Conservation (phyloP, 2,329 filamentous ascomycete genomes). For the Paracorniculantispora psalliotae region DNA sequence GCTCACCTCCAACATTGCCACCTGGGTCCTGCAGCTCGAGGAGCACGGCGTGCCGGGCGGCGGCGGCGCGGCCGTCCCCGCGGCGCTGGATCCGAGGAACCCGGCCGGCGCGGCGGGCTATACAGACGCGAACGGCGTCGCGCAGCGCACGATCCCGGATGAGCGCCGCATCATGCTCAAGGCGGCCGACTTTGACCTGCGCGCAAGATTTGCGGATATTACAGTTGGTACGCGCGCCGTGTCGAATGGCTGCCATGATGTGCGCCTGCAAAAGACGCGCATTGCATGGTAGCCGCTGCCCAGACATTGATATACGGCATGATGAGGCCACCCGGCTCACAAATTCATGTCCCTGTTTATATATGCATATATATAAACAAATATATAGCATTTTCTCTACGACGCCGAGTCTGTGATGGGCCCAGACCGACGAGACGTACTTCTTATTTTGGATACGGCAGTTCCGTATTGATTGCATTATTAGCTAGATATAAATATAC, state of each 20-base stretch:
- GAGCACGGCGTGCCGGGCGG: conserved; percentile 29
- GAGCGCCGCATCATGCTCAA: conserved; percentile 52
- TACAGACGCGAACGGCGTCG: background rate
- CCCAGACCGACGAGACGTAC: background rate
- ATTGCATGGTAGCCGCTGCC: conserved; percentile 40
- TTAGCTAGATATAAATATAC: background rate
- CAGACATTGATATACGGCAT: background rate
- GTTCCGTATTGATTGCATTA: background rate
- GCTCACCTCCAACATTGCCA: conserved; percentile 49
- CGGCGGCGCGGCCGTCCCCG: background rate
- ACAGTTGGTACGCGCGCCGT: conserved; percentile 51
- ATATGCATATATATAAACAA: too few species aligned
- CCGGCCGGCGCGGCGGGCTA: conserved; percentile 5
- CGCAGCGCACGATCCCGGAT: conserved; percentile 38
- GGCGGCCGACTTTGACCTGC: conserved; percentile 52
- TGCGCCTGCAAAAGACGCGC: conserved; percentile 40
- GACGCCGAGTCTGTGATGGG: too few species aligned
- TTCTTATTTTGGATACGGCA: too few species aligned
- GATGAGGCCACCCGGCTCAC: too few species aligned
- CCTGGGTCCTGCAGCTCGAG: conserved; percentile 52
- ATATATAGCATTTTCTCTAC: too few species aligned
- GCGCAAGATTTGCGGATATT: conserved; percentile 44
- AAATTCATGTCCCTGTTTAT: background rate
- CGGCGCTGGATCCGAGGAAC: conserved; percentile 28
- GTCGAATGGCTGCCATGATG: conserved; percentile 41